Conservation (phyloP, 2,329 filamentous ascomycete genomes). For the Clonostachys sp. region DNA sequence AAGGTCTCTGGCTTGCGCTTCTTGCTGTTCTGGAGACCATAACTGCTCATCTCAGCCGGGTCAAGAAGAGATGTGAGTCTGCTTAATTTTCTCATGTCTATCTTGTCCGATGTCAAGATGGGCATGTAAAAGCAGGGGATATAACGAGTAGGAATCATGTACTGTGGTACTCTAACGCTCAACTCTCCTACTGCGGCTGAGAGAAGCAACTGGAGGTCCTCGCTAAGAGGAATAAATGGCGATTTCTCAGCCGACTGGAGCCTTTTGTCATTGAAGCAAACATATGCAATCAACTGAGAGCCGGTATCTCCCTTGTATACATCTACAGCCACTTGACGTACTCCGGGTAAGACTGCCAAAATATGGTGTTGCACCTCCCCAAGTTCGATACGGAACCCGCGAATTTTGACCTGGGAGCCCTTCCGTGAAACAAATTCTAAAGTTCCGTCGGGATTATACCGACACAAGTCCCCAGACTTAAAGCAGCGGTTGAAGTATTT, state of each 20-base stretch:
- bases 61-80: neutral
- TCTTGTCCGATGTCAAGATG: conserved; percentile 6
- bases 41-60: neutral
- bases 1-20: neutral
- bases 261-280: neutral
- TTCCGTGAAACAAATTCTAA: neutral
- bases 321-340: conserved; percentile 1
- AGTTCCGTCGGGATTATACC: neutral
- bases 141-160: conserved; percentile 7
- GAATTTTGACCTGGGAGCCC: conserved; percentile 39
- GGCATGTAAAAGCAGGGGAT: conserved; percentile 4
- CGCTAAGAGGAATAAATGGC: neutral
- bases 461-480: conserved; percentile 3
- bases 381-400: conserved; percentile 45
- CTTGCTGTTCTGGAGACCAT: neutral
- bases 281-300: neutral
- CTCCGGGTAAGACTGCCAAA: neutral
- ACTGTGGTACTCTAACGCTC: conserved; percentile 2
- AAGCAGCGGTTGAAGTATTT: conserved; percentile 4
- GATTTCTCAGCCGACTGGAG: neutral
- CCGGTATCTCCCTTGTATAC: conserved; percentile 1
- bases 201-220: neutral
- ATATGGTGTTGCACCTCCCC: conserved; percentile 4
- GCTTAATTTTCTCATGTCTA: conserved; percentile 1
- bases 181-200: neutral